Evolutionary conservation across 2,329 filamentous ascomycete species (phyloP).

Genomic region (Xylariales sp.): DNA sequence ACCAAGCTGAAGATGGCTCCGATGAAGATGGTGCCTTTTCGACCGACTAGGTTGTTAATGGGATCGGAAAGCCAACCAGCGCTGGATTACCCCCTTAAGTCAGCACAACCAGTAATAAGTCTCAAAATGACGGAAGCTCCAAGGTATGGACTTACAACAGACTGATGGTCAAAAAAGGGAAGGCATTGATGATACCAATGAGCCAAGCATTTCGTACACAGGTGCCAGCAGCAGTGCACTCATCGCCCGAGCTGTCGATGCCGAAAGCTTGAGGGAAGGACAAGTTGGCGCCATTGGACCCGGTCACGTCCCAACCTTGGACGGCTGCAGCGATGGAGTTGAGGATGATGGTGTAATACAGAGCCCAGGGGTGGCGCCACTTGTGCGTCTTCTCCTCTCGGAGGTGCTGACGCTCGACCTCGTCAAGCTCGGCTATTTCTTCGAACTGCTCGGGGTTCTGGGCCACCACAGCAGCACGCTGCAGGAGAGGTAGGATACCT

Average conservation of each 20-base stretch:
- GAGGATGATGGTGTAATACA: background rate
- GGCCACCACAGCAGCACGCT: background rate
- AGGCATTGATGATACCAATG: background rate
- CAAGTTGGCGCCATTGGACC: background rate
- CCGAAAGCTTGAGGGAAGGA: background rate
- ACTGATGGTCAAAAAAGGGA: background rate
- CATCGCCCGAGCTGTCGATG: background rate
- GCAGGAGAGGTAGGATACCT: background rate
- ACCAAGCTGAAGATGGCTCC: constrained; percentile 58
- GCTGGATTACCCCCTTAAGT: constrained; percentile 22
- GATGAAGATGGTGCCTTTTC: constrained; percentile 61
- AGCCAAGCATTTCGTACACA: background rate
- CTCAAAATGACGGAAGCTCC: fast-evolving
- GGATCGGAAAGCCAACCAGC: constrained; percentile 61
- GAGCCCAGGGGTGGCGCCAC: background rate
- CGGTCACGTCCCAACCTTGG: background rate
- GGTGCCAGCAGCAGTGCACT: background rate
- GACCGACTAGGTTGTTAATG: constrained; percentile 52
- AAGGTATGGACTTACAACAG: background rate
- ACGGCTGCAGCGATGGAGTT: background rate
- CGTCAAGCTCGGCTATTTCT: background rate
- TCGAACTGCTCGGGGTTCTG: background rate
- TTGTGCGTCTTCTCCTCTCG: background rate
- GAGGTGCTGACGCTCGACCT: background rate
- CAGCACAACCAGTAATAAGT: background rate